These are phyloP conservation scores for Camelina neglecta DNA, from an alignment of 345 rosid species.

Conservation along the genomic window DNA sequence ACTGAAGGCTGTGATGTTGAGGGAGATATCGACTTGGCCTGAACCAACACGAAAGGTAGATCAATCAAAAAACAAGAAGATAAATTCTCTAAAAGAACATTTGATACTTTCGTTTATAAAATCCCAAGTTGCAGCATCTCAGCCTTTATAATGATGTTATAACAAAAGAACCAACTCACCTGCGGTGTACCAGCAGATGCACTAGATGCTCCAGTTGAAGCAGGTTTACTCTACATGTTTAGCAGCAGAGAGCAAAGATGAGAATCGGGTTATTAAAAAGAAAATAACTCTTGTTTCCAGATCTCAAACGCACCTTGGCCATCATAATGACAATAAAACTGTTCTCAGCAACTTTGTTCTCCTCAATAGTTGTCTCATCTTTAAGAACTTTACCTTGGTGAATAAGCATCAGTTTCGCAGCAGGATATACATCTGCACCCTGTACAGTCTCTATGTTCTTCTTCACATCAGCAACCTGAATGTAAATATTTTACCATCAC, in stretches of 20 bases:
- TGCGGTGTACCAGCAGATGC: conserved; percentile 56
- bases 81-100: neutral
- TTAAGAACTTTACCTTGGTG: conserved; percentile 84
- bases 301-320: conserved; percentile 58
- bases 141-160: conserved; percentile 1
- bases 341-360: conserved; percentile 72
- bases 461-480: conserved; percentile 78
- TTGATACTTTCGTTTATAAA: conserved; percentile 5
- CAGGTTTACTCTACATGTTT: conserved; percentile 57
- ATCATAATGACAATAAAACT: conserved; percentile 85
- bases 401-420: conserved; percentile 79
- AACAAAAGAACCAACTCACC: conserved; percentile 46
- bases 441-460: conserved; percentile 70
- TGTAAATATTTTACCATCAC: neutral
- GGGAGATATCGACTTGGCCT: conserved; percentile 60
- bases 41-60: conserved; percentile 27
- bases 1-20: conserved; percentile 45
- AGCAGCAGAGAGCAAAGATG: neutral
- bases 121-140: conserved; percentile 10
- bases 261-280: neutral
- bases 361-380: conserved; percentile 76
- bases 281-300: neutral
- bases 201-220: conserved; percentile 62
- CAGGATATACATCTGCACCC: conserved; percentile 73
- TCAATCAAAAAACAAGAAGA: conserved; percentile 19